Conservation (phyloP, 768 basidiomycete genomes). For the Trametes cinnabarina region DNA sequence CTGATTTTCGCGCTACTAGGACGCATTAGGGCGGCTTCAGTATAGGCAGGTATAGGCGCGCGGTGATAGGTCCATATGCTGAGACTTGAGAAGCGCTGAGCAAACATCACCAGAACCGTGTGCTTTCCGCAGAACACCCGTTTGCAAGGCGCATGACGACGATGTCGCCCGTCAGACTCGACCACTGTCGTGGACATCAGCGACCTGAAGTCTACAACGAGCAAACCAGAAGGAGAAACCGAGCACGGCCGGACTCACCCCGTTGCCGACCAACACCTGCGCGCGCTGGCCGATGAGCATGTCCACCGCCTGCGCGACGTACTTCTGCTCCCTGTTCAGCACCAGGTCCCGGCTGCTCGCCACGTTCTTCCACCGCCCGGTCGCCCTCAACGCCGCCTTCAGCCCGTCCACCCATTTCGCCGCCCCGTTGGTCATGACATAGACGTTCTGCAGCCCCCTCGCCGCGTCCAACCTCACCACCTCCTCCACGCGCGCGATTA, state of each 20-base stretch:
- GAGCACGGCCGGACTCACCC: constrained; percentile 51
- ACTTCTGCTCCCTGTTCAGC: constrained; percentile 55
- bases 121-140: constrained; percentile 35
- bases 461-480: constrained; percentile 20
- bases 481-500: constrained; percentile 42
- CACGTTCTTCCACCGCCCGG: constrained; percentile 46
- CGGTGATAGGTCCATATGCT: neutral
- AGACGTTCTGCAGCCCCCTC: constrained; percentile 44
- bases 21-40: too few species aligned
- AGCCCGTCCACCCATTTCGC: constrained; percentile 48
- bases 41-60: too few species aligned
- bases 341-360: constrained; percentile 53
- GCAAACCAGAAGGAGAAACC: neutral
- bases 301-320: constrained; percentile 59
- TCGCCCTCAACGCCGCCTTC: constrained; percentile 36
- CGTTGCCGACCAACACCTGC: constrained; percentile 68
- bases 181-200: constrained; percentile 35
- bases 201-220: neutral
- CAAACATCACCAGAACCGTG: constrained; percentile 33
- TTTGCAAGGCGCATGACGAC: constrained; percentile 43
- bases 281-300: constrained; percentile 67
- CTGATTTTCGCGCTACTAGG: too few species aligned
- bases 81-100: too few species aligned
- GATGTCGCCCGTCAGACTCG: constrained; percentile 48
- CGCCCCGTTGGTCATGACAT: constrained; percentile 65